phyloP scores from a whole-genome alignment of 768 basidiomycete genomes.

The Leccinum subgranulosum region DNA sequence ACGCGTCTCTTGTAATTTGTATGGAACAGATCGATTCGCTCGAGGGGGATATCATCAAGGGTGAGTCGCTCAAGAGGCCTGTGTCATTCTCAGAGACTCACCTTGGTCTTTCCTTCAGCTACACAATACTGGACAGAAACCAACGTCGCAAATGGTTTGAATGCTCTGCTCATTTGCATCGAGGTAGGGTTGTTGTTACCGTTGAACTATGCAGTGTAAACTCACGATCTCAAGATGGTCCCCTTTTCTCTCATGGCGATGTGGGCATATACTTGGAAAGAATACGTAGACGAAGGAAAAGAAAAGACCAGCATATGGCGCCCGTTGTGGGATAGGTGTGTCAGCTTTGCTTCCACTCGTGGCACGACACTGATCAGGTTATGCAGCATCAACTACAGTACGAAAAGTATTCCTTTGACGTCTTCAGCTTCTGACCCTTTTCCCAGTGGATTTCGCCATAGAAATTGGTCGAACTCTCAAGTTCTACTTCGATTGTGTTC shows the following conservation, averaged over 20 bases:
- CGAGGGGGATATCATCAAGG: slow-evolving; percentile 65
- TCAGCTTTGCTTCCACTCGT: background rate
- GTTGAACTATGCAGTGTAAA: slow-evolving; percentile 5
- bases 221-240: slow-evolving; percentile 63
- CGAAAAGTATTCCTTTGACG: slow-evolving; percentile 11
- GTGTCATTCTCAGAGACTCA: background rate
- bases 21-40: slow-evolving; percentile 57
- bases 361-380: slow-evolving; percentile 1
- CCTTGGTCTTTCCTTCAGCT: slow-evolving; percentile 33
- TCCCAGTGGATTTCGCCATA: slow-evolving; percentile 55
- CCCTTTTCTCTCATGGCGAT: slow-evolving; percentile 73
- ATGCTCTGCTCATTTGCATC: slow-evolving; percentile 77
- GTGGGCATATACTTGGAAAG: slow-evolving; percentile 76
- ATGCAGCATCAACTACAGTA: slow-evolving; percentile 45
- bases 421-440: slow-evolving; percentile 6
- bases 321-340: slow-evolving; percentile 62
- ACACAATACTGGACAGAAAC: slow-evolving; percentile 80
- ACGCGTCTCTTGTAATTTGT: background rate
- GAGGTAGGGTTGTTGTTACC: slow-evolving; percentile 49
- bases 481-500: slow-evolving; percentile 51
- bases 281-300: slow-evolving; percentile 51
- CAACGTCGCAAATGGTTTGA: slow-evolving; percentile 82
- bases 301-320: slow-evolving; percentile 58
- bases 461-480: slow-evolving; percentile 64
- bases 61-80: slow-evolving; percentile 29